Base-by-base conservation (phyloP, 768 basidiomycete genomes). In the Cystofilobasidium macerans region DNA sequence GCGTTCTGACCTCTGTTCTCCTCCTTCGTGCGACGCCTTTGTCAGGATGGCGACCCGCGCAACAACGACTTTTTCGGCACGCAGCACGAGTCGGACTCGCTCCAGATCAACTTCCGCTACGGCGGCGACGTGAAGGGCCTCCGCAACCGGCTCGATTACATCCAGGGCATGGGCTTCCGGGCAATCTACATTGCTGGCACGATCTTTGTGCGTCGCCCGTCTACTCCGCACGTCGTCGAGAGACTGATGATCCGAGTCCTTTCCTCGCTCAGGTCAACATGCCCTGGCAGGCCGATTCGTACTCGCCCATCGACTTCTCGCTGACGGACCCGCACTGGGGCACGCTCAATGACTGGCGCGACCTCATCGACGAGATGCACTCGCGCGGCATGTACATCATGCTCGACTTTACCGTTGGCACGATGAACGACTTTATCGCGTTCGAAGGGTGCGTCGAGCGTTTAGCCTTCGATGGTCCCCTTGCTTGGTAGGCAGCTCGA, bases 281-380 rank as follows among this genome's bases (percentile, higher is more conserved):
- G 67, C 56, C 61, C 12, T 68, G 67, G 67, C 56, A 58, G 32
- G 67, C 67, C 48, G 67, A 68, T 45, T 62, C 67, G 26, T 95
- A 94, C 75, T 95, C 92, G 30, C 88, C 91, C 5, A 81, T 95
- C 68, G 92, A 95, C 75, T 90, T 94, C 71, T 85, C 84, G 57
- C 84, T 93, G 8, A 77, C 92, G 40, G 92, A 95, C 76, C 92
- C 92, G 42, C 92, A 95, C 72, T 94, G 87, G 85, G 92, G 92
- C 28, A 87, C 82, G 13, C 78, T 91, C 63, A 74, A 81, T 32
- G 88, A 93, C 70, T 95, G 91, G 91, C 80, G 80, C 22, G 74
- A 79, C 43, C 75, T 86, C 58, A 84, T 95, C 68, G 85, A 88
- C 73, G 81, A 82, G 58, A 80, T 94, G 35, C 92, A 95, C 73